Conservation (phyloP, 2,329 filamentous ascomycete genomes). For the Colletotrichum melonis region DNA sequence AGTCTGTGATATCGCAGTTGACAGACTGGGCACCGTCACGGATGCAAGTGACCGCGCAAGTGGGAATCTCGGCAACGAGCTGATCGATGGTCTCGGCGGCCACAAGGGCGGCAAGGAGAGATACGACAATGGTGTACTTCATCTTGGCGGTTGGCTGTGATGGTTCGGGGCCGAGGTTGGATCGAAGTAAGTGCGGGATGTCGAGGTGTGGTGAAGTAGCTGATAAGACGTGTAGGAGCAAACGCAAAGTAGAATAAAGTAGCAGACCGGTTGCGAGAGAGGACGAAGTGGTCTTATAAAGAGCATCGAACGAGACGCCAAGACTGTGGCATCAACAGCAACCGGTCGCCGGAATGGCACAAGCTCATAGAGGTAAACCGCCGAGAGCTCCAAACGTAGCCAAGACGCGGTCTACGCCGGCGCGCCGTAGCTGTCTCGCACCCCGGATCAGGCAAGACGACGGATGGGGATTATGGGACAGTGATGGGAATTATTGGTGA, state of each 20-base stretch:
- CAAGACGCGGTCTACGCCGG: conserved; percentile 9
- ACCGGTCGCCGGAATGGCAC: neutral
- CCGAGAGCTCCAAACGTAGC: neutral
- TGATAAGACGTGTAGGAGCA: neutral
- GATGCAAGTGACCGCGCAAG: conserved; percentile 53
- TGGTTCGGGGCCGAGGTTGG: neutral
- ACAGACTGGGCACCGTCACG: conserved; percentile 43
- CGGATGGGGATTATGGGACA: neutral
- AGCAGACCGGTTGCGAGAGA: neutral
- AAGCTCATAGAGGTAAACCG: neutral
- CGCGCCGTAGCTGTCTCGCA: conserved; percentile 6
- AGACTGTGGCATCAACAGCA: neutral
- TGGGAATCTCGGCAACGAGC: conserved; percentile 47
- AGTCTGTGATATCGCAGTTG: conserved; percentile 48
- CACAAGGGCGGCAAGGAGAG: conserved; percentile 41
- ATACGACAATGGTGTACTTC: conserved; percentile 43
- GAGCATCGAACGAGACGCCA: neutral
- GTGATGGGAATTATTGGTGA: neutral
- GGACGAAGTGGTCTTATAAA: conserved; percentile 11
- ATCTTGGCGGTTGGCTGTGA: conserved; percentile 37
- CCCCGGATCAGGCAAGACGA: conserved; percentile 18
- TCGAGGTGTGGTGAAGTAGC: neutral
- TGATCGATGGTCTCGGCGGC: conserved; percentile 40
- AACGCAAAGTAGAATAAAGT: neutral
- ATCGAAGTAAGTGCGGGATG: neutral